A percentile compares a stretch with the other conserved stretches of the same genome.
Evolutionary conservation across 2,329 filamentous ascomycete species (phyloP).

Genomic region (Beauveria scarabaeidicola): DNA sequence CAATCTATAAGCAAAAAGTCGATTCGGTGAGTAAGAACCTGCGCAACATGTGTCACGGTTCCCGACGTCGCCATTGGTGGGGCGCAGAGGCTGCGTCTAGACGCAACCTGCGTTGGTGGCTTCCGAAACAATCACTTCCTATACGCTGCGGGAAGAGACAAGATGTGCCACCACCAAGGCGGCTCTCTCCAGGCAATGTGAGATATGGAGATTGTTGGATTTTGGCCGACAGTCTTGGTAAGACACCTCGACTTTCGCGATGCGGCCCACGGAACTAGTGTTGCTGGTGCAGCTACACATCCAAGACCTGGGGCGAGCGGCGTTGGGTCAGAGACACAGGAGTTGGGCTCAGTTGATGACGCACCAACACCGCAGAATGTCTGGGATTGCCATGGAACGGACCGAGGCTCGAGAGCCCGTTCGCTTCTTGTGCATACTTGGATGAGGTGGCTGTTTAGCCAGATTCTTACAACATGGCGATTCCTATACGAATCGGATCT

Average conservation of each 20-base stretch:
- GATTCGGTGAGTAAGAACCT: neutral
- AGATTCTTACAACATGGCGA: neutral
- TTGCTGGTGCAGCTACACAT: neutral
- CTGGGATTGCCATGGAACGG: neutral
- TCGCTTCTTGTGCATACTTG: neutral
- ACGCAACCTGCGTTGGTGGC: neutral
- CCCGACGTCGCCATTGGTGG: neutral
- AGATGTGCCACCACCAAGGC: neutral
- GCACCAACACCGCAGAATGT: neutral
- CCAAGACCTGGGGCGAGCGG: neutral
- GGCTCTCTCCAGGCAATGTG: neutral
- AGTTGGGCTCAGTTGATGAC: neutral
- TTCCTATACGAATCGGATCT: neutral
- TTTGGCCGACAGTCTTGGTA: neutral
- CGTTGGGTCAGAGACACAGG: neutral
- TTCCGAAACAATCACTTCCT: neutral
- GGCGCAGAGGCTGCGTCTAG: neutral
- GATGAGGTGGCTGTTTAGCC: neutral
- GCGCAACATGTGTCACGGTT: neutral
- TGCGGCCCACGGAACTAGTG: neutral
- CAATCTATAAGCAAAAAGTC: neutral
- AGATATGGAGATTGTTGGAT: neutral
- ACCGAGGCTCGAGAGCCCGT: neutral
- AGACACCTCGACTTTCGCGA: neutral
- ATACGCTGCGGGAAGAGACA: slow-evolving; percentile 1